Conservation (phyloP, 2,329 filamentous ascomycete species). For the Ophiocordyceps robertsii region DNA sequence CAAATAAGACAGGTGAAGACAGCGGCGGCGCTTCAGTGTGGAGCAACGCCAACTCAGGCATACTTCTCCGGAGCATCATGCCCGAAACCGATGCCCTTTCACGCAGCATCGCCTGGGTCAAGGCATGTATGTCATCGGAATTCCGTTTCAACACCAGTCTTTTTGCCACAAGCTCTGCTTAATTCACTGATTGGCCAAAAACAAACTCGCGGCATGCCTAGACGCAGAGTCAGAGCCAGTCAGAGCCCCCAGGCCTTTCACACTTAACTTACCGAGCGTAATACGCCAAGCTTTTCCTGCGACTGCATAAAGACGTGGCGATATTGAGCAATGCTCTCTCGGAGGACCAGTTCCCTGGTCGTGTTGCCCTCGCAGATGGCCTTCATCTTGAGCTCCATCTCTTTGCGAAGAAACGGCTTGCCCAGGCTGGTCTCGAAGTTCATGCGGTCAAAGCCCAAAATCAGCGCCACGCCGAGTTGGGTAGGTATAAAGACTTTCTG, state of each 20-base stretch:
- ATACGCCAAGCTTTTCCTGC: slow-evolving; percentile 56
- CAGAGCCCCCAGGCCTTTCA: not conserved
- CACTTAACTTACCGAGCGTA: slow-evolving; percentile 42
- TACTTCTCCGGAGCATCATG: no score
- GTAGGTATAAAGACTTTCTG: slow-evolving; percentile 88
- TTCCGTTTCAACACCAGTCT: no score
- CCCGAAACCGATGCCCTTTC: no score
- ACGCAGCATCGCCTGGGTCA: no score
- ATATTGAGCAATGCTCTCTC: slow-evolving; percentile 78
- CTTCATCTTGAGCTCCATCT: slow-evolving; percentile 97
- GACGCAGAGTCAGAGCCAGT: not conserved
- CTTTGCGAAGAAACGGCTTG: slow-evolving; percentile 91
- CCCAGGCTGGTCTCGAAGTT: slow-evolving; percentile 84
- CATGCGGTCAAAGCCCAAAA: slow-evolving; percentile 90
- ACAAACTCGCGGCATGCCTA: slow-evolving; percentile 13
- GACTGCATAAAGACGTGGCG: slow-evolving; percentile 75
- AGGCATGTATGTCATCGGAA: no score
- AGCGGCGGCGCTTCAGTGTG: no score
- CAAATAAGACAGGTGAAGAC: no score
- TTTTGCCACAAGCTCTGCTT: not conserved
- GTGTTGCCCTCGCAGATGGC: slow-evolving; percentile 83
- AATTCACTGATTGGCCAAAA: slow-evolving; percentile 8
- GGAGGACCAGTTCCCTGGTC: slow-evolving; percentile 60
- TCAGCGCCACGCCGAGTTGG: slow-evolving; percentile 76
- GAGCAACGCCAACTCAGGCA: no score